phyloP scores from a whole-genome alignment of 108 stramenopile species.

The Cyclostephanos tholiformis region DNA sequence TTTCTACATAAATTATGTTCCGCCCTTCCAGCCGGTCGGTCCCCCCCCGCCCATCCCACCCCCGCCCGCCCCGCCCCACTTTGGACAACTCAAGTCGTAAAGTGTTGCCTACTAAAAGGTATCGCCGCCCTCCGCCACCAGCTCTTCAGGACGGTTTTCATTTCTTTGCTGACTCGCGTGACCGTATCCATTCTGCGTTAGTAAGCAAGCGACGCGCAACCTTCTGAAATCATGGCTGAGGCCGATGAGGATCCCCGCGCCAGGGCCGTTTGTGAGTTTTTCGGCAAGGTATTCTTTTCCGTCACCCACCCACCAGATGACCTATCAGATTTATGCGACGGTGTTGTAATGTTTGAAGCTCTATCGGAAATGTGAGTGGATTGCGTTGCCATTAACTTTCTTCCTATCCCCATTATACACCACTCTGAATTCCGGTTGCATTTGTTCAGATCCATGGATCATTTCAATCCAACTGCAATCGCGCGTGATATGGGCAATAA shows the following conservation, averaged over 20 bases:
- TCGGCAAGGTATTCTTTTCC: constrained; percentile 42
- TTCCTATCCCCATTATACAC: background rate
- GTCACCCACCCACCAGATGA: constrained; percentile 48
- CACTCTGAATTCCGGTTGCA: background rate
- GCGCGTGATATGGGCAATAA: constrained; percentile 83
- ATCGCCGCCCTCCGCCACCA: no score
- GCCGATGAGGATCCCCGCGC: constrained; percentile 24
- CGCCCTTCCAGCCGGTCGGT: no score
- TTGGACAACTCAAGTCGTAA: no score
- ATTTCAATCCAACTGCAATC: constrained; percentile 88
- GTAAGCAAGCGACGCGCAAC: constrained; percentile 3
- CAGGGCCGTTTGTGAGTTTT: constrained; percentile 38
- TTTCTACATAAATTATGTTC: no score
- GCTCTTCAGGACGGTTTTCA: no score
- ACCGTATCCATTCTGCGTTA: background rate
- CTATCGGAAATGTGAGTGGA: constrained; percentile 87
- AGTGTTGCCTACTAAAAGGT: no score
- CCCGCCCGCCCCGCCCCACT: no score
- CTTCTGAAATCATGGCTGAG: constrained; percentile 26
- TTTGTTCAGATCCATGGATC: constrained; percentile 58
- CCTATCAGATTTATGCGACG: constrained; percentile 72
- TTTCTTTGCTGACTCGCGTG: background rate
- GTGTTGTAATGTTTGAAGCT: constrained; percentile 83
- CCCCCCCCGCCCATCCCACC: no score
- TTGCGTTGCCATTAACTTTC: background rate